These are phyloP conservation scores for Phycomyces blakesleeanus DNA, from an alignment of 192 early-diverging fungal species.

Conservation along the genomic window DNA sequence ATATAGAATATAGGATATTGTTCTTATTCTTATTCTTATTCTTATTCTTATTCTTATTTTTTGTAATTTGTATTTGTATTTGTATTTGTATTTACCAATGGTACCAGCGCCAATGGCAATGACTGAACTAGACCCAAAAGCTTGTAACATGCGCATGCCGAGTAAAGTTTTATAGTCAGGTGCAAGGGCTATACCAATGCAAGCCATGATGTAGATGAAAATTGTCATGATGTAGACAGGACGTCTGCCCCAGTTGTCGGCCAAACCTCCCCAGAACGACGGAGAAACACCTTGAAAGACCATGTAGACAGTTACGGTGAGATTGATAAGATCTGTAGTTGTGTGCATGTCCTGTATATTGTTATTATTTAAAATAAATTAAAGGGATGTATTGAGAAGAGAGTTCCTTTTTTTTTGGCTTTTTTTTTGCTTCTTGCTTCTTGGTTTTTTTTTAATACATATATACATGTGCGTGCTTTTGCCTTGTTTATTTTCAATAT, in stretches of 20 bases:
- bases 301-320: conserved; percentile 37
- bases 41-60: too few relatives aligned
- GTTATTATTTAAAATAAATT: not conserved
- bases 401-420: too few relatives aligned
- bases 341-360: conserved; percentile 25
- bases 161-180: conserved; percentile 29
- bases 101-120: conserved; percentile 34
- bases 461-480: too few relatives aligned
- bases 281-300: conserved; percentile 38
- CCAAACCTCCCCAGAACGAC: conserved; percentile 40
- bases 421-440: too few relatives aligned
- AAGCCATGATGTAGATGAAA: conserved; percentile 28
- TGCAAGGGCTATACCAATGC: conserved; percentile 34
- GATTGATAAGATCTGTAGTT: conserved; percentile 27
- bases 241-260: conserved; percentile 38
- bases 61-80: not conserved
- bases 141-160: conserved; percentile 37
- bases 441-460: too few relatives aligned
- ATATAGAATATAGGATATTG: too few relatives aligned
- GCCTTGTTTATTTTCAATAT: too few relatives aligned
- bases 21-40: too few relatives aligned
- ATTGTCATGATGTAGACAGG: conserved; percentile 35
- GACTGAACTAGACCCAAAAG: conserved; percentile 40
- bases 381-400: not conserved
- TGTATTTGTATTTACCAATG: not conserved